Evolutionary conservation across 2,329 filamentous ascomycete species (phyloP).

Genomic region (Trichoderma sp.): DNA sequence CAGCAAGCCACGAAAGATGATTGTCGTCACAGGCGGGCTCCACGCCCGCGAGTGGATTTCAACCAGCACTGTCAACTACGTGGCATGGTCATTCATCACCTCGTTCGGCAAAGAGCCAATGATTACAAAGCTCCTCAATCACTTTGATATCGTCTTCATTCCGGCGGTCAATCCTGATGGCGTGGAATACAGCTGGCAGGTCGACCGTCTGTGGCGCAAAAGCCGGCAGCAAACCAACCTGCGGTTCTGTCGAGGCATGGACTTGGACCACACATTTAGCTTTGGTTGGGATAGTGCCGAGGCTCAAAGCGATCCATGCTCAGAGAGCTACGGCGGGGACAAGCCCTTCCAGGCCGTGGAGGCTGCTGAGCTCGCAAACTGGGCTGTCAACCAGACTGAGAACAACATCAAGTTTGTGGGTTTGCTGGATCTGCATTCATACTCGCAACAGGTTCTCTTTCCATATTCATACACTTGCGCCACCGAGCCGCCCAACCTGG

Average conservation of each 20-base stretch:
- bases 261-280: conserved; percentile 84
- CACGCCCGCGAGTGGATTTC: conserved; percentile 98
- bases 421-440: conserved; percentile 88
- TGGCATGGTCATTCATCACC: conserved; percentile 86
- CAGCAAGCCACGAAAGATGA: conserved; percentile 64
- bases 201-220: conserved; percentile 92
- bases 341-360: conserved; percentile 82
- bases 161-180: conserved; percentile 92
- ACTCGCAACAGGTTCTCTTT: conserved; percentile 92
- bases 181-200: conserved; percentile 90
- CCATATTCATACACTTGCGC: conserved; percentile 87
- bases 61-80: conserved; percentile 84
- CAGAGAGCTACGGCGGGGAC: conserved; percentile 84
- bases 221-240: conserved; percentile 82
- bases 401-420: conserved; percentile 76
- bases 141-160: conserved; percentile 86
- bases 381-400: conserved; percentile 78
- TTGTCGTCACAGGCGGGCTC: conserved; percentile 81
- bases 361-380: conserved; percentile 71
- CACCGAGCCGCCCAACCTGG: conserved; percentile 76
- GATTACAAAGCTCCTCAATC: conserved; percentile 76
- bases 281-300: conserved; percentile 77
- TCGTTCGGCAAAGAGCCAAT: conserved; percentile 71
- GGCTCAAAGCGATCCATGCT: conserved; percentile 76
- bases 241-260: conserved; percentile 81